Percentiles rank a stretch among this genome's conserved stretches.
These are phyloP conservation scores for Phytopythium helicoides DNA, from an alignment of 352 stramenopile genomes.

Conservation along the genomic window DNA sequence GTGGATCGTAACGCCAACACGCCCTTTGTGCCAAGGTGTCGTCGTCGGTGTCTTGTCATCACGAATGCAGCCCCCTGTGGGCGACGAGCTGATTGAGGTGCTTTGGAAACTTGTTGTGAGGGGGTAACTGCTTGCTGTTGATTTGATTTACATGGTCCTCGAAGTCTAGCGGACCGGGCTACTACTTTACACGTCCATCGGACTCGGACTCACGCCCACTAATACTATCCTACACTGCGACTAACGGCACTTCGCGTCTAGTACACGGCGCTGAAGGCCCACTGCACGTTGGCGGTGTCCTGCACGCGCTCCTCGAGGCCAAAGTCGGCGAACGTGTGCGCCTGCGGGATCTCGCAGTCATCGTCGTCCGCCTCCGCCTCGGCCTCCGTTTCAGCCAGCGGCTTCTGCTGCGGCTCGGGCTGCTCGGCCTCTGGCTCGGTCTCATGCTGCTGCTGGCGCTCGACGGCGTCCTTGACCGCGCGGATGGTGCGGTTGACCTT, in stretches of 20 bases:
- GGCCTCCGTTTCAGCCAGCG: conserved; percentile 5
- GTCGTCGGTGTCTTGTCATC: no score
- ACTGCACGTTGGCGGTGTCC: conserved; percentile 61
- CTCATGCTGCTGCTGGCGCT: conserved; percentile 45
- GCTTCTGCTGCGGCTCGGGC: conserved; percentile 10
- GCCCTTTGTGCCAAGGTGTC: no score
- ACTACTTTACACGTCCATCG: conserved; percentile 27
- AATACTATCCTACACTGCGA: conserved; percentile 10
- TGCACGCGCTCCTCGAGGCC: conserved; percentile 61
- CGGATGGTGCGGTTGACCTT: conserved; percentile 83
- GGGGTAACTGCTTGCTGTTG: background rate
- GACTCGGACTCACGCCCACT: conserved; percentile 20
- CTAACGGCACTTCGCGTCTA: conserved; percentile 12
- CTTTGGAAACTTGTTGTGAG: no score
- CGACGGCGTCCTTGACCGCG: conserved; percentile 65
- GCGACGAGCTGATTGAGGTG: no score
- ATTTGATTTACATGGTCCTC: no score
- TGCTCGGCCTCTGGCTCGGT: conserved; percentile 6
- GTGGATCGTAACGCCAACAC: no score
- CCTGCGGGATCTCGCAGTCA: conserved; percentile 11
- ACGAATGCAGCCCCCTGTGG: no score
- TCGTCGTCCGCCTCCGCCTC: conserved; percentile 11
- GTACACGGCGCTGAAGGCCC: conserved; percentile 78
- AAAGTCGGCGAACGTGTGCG: conserved; percentile 76
- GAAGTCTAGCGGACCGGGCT: conserved; percentile 12